Evolutionary conservation across 805 yeast genomes (phyloP), one percentile per base, ranked within the genome.

Genomic region (Helenozyma rhizophorensis): DNA sequence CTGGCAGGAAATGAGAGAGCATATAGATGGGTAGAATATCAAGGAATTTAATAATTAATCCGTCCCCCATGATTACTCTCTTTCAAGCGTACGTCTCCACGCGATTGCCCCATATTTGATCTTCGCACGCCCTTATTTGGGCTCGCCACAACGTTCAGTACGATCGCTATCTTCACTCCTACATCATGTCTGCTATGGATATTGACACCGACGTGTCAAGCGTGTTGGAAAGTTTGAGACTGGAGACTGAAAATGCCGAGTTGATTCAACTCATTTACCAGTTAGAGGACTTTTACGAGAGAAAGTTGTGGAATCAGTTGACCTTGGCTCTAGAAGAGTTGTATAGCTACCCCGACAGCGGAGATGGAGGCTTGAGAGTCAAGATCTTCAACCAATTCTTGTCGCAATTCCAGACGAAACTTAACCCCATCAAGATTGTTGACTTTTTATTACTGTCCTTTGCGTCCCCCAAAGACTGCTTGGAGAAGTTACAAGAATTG

Each of bases 301-400:
- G 95, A 47, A 88, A 87, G 58, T 72, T 90, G 55, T 93, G 97
- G 97, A 94, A 83, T 63, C 97, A 93, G 66, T 72, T 93, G 54
- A 85, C 96, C 2, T 74, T 76, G 40, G 60, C 76, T 6, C 65
- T 93, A 36, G 65, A 65, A 22, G 72, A 70, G 41, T 74, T 89
- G 52, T 90, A 76, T 62, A 65, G 64, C 26, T 66, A 70, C 35
- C 70, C 76, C 7, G 67, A 66, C 17, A 68, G 83, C 10, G 60
- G 56, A 23, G 62, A 73, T 1, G 34, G 34, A 21, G 32, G 33
- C 7, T 59, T 85, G 36, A 75, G 90, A 45, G 56, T 80, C 47
- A 76, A 78, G 42, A 60, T 90, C 33, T 90, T 74, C 58, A 76
- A 78, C 36, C 75, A 74, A 41, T 88, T 93, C 56, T 75, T 93